Evolutionary conservation across 2,329 filamentous ascomycete species (phyloP).

Genomic region (Neonectria coccinea): DNA sequence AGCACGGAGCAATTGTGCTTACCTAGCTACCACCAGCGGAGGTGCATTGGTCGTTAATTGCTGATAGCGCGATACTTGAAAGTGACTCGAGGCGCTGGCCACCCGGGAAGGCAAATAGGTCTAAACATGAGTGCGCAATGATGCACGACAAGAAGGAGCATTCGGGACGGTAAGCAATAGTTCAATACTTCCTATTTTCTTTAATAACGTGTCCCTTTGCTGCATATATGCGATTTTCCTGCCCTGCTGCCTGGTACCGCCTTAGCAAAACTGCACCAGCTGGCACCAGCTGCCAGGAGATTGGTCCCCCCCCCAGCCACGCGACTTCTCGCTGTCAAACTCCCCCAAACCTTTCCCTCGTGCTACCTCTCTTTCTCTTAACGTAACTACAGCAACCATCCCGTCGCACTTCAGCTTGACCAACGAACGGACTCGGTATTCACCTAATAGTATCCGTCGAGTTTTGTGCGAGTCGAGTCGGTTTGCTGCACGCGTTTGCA

Average conservation of each 20-base stretch:
- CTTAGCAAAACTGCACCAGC: slow-evolving; percentile 44
- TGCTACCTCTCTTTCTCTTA: slow-evolving; percentile 3
- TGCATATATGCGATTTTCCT: background rate
- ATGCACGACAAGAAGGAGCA: too few species aligned
- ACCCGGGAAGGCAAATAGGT: background rate
- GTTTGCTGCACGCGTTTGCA: background rate
- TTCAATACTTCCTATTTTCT: too few species aligned
- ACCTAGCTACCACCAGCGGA: background rate
- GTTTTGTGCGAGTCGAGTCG: background rate
- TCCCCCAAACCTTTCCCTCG: background rate
- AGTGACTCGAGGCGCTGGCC: background rate
- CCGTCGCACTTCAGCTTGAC: background rate
- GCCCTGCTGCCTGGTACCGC: slow-evolving; percentile 25
- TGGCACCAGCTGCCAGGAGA: slow-evolving; percentile 25
- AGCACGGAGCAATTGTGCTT: background rate
- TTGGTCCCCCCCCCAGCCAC: slow-evolving; percentile 41
- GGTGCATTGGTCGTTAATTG: slow-evolving; percentile 39
- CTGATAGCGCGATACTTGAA: slow-evolving; percentile 45
- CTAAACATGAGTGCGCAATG: background rate
- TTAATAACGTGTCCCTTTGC: too few species aligned
- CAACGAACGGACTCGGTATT: background rate
- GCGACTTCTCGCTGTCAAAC: slow-evolving; percentile 36
- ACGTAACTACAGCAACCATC: slow-evolving; percentile 9
- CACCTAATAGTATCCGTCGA: background rate
- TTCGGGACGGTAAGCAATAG: too few species aligned